Evolutionary conservation across 2,329 filamentous ascomycete species (phyloP).

Genomic region (Penicillium sp.): DNA sequence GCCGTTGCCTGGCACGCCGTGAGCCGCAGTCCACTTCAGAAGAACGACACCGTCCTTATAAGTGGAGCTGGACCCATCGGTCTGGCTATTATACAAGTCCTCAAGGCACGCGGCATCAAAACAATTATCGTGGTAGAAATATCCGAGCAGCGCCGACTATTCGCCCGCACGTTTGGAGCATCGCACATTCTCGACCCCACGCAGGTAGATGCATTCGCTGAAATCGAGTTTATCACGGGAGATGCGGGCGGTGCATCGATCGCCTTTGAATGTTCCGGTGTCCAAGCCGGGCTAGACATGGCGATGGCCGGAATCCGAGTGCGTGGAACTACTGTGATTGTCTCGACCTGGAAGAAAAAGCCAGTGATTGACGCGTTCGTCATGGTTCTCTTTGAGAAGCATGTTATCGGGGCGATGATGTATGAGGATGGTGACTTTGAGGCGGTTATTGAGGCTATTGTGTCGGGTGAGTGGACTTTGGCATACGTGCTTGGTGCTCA

Average conservation of each 20-base stretch:
- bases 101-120: constrained; percentile 48
- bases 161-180: constrained; percentile 52
- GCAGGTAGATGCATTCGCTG: constrained; percentile 43
- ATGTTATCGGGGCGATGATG: constrained; percentile 44
- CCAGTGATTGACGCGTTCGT: constrained; percentile 49
- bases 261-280: constrained; percentile 58
- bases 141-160: constrained; percentile 46
- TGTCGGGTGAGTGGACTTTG: constrained; percentile 25
- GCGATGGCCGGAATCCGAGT: constrained; percentile 48
- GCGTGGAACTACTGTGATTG: constrained; percentile 54
- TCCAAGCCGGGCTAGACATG: constrained; percentile 45
- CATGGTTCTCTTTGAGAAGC: constrained; percentile 50
- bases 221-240: constrained; percentile 45
- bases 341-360: constrained; percentile 57
- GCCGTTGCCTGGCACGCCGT: constrained; percentile 60
- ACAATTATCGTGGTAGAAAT: constrained; percentile 56
- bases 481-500: not conserved
- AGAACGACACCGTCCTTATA: constrained; percentile 48
- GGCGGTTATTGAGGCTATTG: constrained; percentile 50
- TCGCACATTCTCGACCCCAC: constrained; percentile 50
- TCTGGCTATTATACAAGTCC: constrained; percentile 53
- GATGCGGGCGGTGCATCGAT: constrained; percentile 47
- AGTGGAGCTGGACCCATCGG: constrained; percentile 59
- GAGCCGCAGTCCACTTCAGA: constrained; percentile 43
- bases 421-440: constrained; percentile 53